A percentile compares a stretch with the other conserved stretches of the same genome.
Conservation (phyloP, 2,329 filamentous ascomycete species). For the Curvularia spicifera region DNA sequence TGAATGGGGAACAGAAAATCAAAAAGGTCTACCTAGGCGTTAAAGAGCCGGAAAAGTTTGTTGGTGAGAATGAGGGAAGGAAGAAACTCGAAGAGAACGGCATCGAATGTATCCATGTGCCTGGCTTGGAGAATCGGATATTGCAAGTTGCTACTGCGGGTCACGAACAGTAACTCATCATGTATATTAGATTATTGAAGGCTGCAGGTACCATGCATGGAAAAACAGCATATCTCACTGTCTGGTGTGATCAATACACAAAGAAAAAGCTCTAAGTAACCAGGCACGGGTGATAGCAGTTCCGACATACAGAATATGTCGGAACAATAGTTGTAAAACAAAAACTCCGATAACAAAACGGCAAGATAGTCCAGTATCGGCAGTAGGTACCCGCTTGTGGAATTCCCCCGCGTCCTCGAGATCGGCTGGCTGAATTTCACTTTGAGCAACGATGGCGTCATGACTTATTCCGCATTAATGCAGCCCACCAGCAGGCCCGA, state of each 20-base stretch:
- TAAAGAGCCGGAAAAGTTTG: conserved; percentile 87
- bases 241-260: not conserved
- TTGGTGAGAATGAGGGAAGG: conserved; percentile 79
- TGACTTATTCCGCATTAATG: conserved; percentile 26
- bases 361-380: not conserved
- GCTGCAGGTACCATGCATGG: not conserved
- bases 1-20: conserved; percentile 64
- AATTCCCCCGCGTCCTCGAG: conserved; percentile 12
- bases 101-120: conserved; percentile 73
- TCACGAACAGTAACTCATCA: conserved; percentile 57
- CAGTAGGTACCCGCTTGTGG: conserved; percentile 1
- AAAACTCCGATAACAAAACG: not conserved
- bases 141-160: conserved; percentile 82
- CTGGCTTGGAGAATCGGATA: conserved; percentile 81
- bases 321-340: not conserved
- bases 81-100: conserved; percentile 73
- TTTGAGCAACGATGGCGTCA: conserved; percentile 32
- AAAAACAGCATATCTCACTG: not conserved
- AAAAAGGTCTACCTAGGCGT: conserved; percentile 85
- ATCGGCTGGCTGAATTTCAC: conserved; percentile 16
- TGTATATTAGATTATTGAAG: not conserved
- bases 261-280: not conserved
- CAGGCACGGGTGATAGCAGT: not conserved
- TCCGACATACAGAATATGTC: not conserved
- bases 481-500: conserved; percentile 9